Evolutionary conservation across 352 stramenopile species (phyloP).

Genomic region (Peronosclerospora sorghi): DNA sequence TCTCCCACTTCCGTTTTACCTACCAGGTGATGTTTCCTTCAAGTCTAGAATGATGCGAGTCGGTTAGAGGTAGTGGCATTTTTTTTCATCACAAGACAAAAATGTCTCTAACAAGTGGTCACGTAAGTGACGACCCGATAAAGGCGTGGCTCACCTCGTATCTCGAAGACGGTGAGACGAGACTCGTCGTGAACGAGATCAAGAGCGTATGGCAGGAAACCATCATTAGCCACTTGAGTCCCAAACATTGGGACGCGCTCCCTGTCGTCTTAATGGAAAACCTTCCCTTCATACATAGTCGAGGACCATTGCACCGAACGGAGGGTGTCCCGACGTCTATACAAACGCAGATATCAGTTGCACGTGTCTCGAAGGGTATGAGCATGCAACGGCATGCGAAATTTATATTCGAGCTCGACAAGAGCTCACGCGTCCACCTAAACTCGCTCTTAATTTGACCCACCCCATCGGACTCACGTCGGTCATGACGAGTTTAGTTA

Average conservation of each 20-base stretch:
- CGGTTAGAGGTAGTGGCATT: too few species aligned
- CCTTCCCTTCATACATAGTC: conserved; percentile 41
- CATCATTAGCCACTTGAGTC: conserved; percentile 36
- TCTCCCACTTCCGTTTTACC: too few species aligned
- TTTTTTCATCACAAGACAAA: too few species aligned
- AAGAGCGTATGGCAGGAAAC: conserved; percentile 38
- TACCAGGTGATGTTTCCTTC: neutral
- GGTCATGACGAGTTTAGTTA: neutral
- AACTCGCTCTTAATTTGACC: too few species aligned
- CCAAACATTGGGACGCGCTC: conserved; percentile 43
- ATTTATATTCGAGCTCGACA: conserved; percentile 24
- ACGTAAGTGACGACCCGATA: conserved; percentile 29
- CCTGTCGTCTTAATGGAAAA: conserved; percentile 33
- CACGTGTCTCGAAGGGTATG: conserved; percentile 41
- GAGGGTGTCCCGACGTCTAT: conserved; percentile 32
- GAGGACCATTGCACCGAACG: conserved; percentile 27
- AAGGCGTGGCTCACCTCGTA: conserved; percentile 43
- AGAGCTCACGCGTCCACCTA: conserved; percentile 19
- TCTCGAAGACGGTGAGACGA: conserved; percentile 39
- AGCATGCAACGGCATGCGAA: conserved; percentile 26
- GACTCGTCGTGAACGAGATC: conserved; percentile 47
- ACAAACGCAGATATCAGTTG: conserved; percentile 37
- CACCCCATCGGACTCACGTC: neutral
- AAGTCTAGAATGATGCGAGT: neutral
- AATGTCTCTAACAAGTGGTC: conserved; percentile 3